Evolutionary conservation across 352 stramenopile genomes (phyloP).

Genomic region (Globisporangium yorkense): DNA sequence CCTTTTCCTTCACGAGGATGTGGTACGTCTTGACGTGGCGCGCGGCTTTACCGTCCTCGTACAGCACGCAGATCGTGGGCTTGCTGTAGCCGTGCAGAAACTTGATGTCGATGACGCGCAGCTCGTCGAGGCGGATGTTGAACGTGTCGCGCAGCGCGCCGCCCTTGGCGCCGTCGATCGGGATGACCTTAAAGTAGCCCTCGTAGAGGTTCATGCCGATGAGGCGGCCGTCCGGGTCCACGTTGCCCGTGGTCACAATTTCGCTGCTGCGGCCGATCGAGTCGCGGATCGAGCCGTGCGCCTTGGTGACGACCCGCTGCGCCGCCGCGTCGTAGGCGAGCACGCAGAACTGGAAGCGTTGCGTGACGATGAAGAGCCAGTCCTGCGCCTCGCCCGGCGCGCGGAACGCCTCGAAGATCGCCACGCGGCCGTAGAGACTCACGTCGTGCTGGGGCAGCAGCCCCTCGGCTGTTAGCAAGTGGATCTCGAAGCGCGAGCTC

Average conservation of each 20-base stretch:
- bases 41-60: constrained; percentile 87
- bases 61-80: constrained; percentile 89
- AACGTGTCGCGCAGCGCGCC: constrained; percentile 77
- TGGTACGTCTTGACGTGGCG: constrained; percentile 91
- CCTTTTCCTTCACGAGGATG: constrained; percentile 87
- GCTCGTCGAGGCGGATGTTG: constrained; percentile 91
- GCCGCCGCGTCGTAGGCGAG: constrained; percentile 69
- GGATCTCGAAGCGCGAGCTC: constrained; percentile 86
- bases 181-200: constrained; percentile 88
- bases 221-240: constrained; percentile 77
- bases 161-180: constrained; percentile 76
- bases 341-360: constrained; percentile 89
- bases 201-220: constrained; percentile 92
- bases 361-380: constrained; percentile 86
- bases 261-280: constrained; percentile 85
- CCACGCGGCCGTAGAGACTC: constrained; percentile 82
- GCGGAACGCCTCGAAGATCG: constrained; percentile 84
- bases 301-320: constrained; percentile 78
- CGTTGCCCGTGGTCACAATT: constrained; percentile 85
- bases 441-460: constrained; percentile 84
- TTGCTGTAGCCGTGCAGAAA: constrained; percentile 88
- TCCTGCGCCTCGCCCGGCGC: constrained; percentile 68
- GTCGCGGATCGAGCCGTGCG: constrained; percentile 82
- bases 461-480: constrained; percentile 82
- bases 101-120: constrained; percentile 92